Evolutionary conservation across 768 basidiomycete species (phyloP), one percentile per base, ranked within the genome.

Genomic region (Termitomyces sp.): DNA sequence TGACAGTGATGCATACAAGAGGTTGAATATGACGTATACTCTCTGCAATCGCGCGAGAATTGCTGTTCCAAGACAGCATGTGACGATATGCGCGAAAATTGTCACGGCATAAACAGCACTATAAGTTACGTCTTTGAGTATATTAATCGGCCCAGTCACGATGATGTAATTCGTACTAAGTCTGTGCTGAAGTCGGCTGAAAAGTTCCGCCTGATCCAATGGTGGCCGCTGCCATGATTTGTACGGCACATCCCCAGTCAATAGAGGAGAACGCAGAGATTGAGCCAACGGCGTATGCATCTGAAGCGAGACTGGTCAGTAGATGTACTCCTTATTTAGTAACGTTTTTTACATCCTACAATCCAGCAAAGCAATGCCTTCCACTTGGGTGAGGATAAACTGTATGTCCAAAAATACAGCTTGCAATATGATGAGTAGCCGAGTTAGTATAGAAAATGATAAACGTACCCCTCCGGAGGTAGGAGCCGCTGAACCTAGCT

Each of bases 401-500:
- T 77, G 61, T 86, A 79, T 0, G 87, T 84, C 86, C 87, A 88
- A 61, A 83, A 88, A 64, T 88, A 86, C 19, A 85, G 72, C 78
- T 84, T 1, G n/a, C 25, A n/a, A 12, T 11, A 28, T 11, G 21
- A 10, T 40, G 42, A 49, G 41, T 4, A 42, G 16, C 23, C 10
- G 16, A n/a, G 6, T 19, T 23, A 14, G 17, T 4, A 48, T 50
- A 58, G 27, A 37, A 54, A 34, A 39, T 25, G 42, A 12, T 51
- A 21, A 34, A 25, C 46, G 19, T 62, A 85, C 84, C 12, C 87
- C 88, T 60, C 86, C 86, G 21, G 87, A 87, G 2, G 88, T 89
- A 6, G 88, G 88, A 3, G 84, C 85, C 5, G 84, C 83, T 27
- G 84, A 86, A 1, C 80, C 86, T 14, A 88, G 74, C 62, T 89